These are phyloP conservation scores for Talaromyces proteolyticus DNA, from an alignment of 495 filamentous ascomycete genomes.

Conservation along the genomic window DNA sequence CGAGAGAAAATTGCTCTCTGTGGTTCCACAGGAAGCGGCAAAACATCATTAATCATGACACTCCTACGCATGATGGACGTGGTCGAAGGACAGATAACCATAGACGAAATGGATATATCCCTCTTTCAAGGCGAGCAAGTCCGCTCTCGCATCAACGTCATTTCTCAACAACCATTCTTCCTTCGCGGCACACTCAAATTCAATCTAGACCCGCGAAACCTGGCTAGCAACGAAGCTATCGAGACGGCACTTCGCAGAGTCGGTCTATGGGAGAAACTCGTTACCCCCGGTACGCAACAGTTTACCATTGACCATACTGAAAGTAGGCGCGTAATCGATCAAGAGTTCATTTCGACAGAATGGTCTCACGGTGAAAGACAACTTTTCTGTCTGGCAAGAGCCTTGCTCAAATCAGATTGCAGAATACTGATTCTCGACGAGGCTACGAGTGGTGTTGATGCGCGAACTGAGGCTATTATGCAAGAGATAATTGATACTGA, in stretches of 20 bases:
- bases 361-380: constrained; percentile 84
- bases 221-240: background rate
- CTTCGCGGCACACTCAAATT: constrained; percentile 7
- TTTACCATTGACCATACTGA: constrained; percentile 33
- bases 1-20: constrained; percentile 55
- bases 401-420: constrained; percentile 68
- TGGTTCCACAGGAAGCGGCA: constrained; percentile 34
- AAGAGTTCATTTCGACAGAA: constrained; percentile 52
- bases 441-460: constrained; percentile 85
- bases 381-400: constrained; percentile 79
- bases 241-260: constrained; percentile 1
- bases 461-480: constrained; percentile 77
- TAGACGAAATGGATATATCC: background rate
- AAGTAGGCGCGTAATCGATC: constrained; percentile 24
- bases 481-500: constrained; percentile 51
- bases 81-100: constrained; percentile 9
- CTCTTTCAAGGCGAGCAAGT: background rate
- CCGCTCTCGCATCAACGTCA: constrained; percentile 5
- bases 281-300: constrained; percentile 11
- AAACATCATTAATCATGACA: constrained; percentile 17
- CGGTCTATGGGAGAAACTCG: constrained; percentile 22
- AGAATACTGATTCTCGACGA: constrained; percentile 82
- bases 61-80: constrained; percentile 26
- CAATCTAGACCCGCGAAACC: constrained; percentile 8
- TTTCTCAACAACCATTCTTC: constrained; percentile 12